phyloP scores from a whole-genome alignment of 495 filamentous ascomycete genomes.

The Hypomontagnella monticulosa region DNA sequence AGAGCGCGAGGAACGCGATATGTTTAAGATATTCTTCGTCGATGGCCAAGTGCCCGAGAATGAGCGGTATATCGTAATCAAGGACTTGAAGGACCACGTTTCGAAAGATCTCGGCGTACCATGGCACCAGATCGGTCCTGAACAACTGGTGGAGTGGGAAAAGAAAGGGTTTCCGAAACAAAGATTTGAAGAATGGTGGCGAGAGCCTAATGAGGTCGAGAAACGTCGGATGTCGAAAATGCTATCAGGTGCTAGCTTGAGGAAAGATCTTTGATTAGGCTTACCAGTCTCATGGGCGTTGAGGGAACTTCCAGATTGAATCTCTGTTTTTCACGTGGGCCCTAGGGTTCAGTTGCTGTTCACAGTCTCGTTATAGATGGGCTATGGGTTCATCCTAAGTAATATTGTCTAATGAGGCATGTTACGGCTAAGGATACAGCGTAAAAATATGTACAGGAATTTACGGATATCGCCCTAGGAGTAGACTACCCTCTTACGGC shows the following conservation, averaged over 20 bases:
- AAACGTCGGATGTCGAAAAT: constrained; percentile 26
- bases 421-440: neutral
- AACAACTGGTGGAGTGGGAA: constrained; percentile 45
- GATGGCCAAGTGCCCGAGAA: constrained; percentile 1
- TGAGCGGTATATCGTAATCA: neutral
- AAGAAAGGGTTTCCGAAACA: constrained; percentile 45
- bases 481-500: neutral
- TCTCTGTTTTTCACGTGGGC: too few species aligned
- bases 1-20: neutral
- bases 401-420: neutral
- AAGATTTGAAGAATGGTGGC: constrained; percentile 43
- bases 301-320: too few species aligned
- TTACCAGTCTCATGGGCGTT: neutral
- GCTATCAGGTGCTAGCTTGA: constrained; percentile 12
- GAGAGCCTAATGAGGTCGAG: constrained; percentile 29
- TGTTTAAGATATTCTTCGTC: constrained; percentile 20
- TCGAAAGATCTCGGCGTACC: constrained; percentile 49
- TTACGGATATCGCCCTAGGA: neutral
- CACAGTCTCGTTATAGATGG: too few species aligned
- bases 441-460: constrained; percentile 23
- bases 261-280: constrained; percentile 23
- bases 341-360: too few species aligned
- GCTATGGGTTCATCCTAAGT: neutral
- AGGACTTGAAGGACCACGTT: constrained; percentile 44
- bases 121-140: constrained; percentile 45